Base-by-base conservation (phyloP, 345 rosid species). In the Cardamine chenopodiifolia region DNA sequence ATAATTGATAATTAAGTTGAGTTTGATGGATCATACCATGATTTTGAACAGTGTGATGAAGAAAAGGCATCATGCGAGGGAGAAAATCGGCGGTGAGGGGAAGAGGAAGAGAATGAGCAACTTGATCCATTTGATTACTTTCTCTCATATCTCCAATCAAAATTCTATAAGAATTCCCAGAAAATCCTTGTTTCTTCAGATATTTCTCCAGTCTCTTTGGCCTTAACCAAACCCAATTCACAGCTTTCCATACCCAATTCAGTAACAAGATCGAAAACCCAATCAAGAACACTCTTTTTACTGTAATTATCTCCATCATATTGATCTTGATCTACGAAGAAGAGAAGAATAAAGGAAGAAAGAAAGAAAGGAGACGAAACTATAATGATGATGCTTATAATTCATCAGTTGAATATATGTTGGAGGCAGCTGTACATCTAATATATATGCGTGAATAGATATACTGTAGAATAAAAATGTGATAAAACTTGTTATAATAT, bases 201-300 rank as follows among this genome's bases (percentile, higher is more conserved):
- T 70, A 66, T 57, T 64, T 71, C 65, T 83, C 86, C 18, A 85
- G 64, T 49, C 72, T 79, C 71, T 74, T 85, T 8, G 86, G 88
- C 42, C 65, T 79, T 49, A 81, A 58, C 86, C 85, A 85, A 8
- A 79, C 75, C 88, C 86, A 83, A 39, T 83, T 68, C 66, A 83
- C 34, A 12, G 68, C 74, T 66, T 62, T 82, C 83, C 83, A 79
- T 44, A 59, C 68, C 76, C 70, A 76, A 66, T 50, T 62, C 55
- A 79, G 56, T 58, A 79, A 49, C 78, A 78, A 58, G 40, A 71
- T 50, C 81, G 25, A 78, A 6, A 72, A 22, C 1, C 69, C 78
- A 3, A 72, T 60, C 73, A 78, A 40, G 13, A 78, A 22, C 65
- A 59, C 44, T 49, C n/a, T 60, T 34, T 29, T 66, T 25, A 67